Conservation (phyloP, 2,329 filamentous ascomycete species). For the Calonectria hawksworthii region DNA sequence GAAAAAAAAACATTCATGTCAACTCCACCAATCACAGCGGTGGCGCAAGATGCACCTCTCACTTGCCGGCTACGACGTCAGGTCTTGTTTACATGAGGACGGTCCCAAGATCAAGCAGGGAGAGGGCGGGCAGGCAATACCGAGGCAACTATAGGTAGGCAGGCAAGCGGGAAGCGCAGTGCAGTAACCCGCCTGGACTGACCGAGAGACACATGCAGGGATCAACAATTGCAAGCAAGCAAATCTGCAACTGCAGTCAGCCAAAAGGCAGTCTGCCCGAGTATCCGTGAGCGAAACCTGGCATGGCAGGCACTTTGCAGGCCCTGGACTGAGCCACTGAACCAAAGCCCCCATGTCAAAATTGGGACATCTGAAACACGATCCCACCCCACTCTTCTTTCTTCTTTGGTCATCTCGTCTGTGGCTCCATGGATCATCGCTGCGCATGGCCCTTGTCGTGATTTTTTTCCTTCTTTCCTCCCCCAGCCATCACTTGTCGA, state of each 20-base stretch:
- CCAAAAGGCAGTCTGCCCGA: not conserved
- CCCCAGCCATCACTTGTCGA: constrained; percentile 7
- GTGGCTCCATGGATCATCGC: constrained; percentile 26
- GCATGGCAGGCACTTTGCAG: constrained; percentile 22
- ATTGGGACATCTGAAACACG: constrained; percentile 40
- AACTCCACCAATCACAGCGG: constrained; percentile 11
- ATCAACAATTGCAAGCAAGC: constrained; percentile 6
- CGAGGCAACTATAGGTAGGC: constrained; percentile 2
- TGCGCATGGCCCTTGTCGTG: constrained; percentile 14
- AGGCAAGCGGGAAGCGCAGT: not conserved
- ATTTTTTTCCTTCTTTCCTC: constrained; percentile 14
- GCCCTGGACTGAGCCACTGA: constrained; percentile 17
- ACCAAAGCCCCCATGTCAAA: constrained; percentile 31
- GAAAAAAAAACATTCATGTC: not conserved
- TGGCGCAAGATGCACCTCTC: not conserved
- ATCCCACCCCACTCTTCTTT: constrained; percentile 32
- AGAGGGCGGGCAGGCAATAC: constrained; percentile 2
- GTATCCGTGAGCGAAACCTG: constrained; percentile 1
- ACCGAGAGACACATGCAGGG: constrained; percentile 7
- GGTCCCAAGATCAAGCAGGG: not conserved
- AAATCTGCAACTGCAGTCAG: constrained; percentile 12
- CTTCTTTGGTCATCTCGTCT: constrained; percentile 28
- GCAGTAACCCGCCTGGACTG: not conserved
- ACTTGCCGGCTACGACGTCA: constrained; percentile 12
- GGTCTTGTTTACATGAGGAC: not conserved